Percentiles rank a stretch among this genome's conserved stretches.
Evolutionary conservation across 2,329 filamentous ascomycete genomes (phyloP).

Genomic region (Beauveria sp.): DNA sequence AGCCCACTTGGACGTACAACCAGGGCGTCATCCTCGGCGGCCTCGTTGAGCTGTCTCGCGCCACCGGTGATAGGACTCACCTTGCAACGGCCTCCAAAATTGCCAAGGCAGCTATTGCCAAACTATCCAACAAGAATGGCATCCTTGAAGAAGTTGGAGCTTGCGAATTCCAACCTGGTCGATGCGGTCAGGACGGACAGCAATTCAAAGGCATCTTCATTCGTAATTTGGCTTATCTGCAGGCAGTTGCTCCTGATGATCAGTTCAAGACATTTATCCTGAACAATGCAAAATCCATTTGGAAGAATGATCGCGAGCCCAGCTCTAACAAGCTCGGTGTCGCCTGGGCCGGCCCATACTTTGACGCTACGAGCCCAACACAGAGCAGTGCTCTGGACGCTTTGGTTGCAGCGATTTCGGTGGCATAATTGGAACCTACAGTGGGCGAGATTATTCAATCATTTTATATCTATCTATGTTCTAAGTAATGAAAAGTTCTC

Average conservation of each 20-base stretch:
- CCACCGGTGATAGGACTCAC: conserved; percentile 34
- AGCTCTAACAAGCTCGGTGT: conserved; percentile 45
- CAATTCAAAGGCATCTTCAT: conserved; percentile 70
- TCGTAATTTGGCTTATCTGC: conserved; percentile 54
- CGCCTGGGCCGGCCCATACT: conserved; percentile 57
- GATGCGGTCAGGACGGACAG: conserved; percentile 42
- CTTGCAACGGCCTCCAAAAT: conserved; percentile 37
- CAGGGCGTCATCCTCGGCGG: conserved; percentile 51
- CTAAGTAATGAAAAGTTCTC: too few relatives aligned
- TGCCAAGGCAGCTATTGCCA: conserved; percentile 43
- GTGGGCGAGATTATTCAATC: background rate
- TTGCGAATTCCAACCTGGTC: conserved; percentile 25
- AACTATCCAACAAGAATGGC: conserved; percentile 35
- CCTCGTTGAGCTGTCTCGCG: conserved; percentile 42
- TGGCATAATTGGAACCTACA: conserved; percentile 18
- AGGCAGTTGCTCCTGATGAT: conserved; percentile 40
- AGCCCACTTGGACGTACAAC: conserved; percentile 48
- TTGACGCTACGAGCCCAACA: conserved; percentile 43
- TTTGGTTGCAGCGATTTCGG: conserved; percentile 52
- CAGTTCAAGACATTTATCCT: conserved; percentile 48
- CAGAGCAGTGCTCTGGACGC: conserved; percentile 61
- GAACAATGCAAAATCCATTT: conserved; percentile 58
- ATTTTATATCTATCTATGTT: background rate
- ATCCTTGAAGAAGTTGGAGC: conserved; percentile 35
- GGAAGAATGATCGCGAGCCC: conserved; percentile 47